Conservation (phyloP, 1,139 yeast species). For the Zhuliangozyma parablackwelliae region DNA sequence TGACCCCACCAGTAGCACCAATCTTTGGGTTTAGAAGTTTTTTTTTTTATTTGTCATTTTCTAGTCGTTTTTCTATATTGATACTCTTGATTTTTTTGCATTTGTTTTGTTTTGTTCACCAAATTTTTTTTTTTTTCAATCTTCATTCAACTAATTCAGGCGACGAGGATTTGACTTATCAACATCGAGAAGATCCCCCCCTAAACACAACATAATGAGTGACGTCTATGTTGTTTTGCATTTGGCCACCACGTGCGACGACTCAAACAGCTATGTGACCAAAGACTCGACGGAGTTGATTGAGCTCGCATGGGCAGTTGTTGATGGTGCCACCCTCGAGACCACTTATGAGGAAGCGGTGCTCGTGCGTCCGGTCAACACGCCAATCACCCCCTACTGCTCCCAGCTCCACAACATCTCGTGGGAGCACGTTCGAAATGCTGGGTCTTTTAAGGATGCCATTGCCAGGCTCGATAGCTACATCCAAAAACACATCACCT, state of each 20-base stretch:
- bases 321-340: constrained; percentile 36
- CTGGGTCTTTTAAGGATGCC: constrained; percentile 58
- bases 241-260: constrained; percentile 67
- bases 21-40: too few relatives aligned
- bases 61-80: too few relatives aligned
- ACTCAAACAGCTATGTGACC: constrained; percentile 48
- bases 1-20: too few relatives aligned
- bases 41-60: too few relatives aligned
- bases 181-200: too few relatives aligned
- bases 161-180: too few relatives aligned
- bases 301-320: constrained; percentile 61
- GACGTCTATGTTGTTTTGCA: constrained; percentile 62
- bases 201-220: constrained; percentile 37
- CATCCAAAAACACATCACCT: constrained; percentile 40
- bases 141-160: too few relatives aligned
- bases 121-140: too few relatives aligned
- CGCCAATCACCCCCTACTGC: constrained; percentile 66
- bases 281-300: constrained; percentile 64
- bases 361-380: constrained; percentile 58
- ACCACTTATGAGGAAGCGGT: constrained; percentile 36
- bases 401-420: constrained; percentile 49
- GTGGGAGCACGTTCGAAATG: constrained; percentile 60
- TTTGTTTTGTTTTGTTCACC: too few relatives aligned
- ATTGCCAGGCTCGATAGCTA: constrained; percentile 48
- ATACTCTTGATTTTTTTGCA: too few relatives aligned